Evolutionary conservation across 768 basidiomycete species (phyloP).

Genomic region (Gelatoporia subvermispora): DNA sequence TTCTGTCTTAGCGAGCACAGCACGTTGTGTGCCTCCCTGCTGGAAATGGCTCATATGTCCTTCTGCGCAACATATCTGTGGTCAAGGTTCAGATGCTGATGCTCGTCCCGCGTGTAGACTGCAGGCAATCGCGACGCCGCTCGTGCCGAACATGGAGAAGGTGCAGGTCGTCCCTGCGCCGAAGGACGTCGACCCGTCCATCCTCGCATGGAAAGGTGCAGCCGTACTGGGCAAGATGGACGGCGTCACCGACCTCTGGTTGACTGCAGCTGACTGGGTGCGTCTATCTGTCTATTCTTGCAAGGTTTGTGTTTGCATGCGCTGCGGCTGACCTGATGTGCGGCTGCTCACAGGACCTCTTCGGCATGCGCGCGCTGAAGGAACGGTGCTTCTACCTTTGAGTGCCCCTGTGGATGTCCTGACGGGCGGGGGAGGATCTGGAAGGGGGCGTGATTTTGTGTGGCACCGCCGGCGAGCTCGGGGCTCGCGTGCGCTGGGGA

Average conservation of each 20-base stretch:
- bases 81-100: constrained; percentile 1
- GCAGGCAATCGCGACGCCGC: constrained; percentile 78
- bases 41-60: too few relatives aligned
- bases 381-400: constrained; percentile 80
- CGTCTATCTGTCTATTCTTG: constrained; percentile 17
- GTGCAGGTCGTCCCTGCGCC: constrained; percentile 93
- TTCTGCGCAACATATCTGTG: too few relatives aligned
- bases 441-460: too few relatives aligned
- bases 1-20: too few relatives aligned
- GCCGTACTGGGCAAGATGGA: constrained; percentile 92
- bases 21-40: too few relatives aligned
- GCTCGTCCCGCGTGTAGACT: constrained; percentile 37
- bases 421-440: too few relatives aligned
- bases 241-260: constrained; percentile 83
- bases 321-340: background rate
- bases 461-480: too few relatives aligned
- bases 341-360: constrained; percentile 46
- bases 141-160: constrained; percentile 81
- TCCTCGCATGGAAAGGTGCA: constrained; percentile 94
- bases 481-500: background rate
- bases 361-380: constrained; percentile 78
- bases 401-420: constrained; percentile 3
- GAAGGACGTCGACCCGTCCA: constrained; percentile 83
- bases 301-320: background rate
- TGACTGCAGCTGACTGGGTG: constrained; percentile 86